Evolutionary conservation across 2,329 filamentous ascomycete genomes (phyloP), one percentile per base, ranked within the genome.

Genomic region (Fusarium sulawesiense): DNA sequence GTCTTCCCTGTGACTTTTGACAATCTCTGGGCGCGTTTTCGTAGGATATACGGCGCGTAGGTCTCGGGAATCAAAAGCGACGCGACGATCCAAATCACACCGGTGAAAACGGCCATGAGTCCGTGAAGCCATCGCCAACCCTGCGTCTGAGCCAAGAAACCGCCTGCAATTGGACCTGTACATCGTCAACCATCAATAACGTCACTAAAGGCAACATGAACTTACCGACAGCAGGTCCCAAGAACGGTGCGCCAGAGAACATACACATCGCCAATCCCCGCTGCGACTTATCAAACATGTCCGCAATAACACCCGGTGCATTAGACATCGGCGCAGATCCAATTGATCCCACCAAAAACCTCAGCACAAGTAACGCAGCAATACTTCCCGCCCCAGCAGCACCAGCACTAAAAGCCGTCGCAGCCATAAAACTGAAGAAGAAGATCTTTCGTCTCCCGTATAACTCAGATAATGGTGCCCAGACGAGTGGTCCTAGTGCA

Each of bases 401-500:
- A 3, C 83, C 89, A n/a, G 85, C 87, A 65, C 87, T 90, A 76
- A 92, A 92, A 0, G 83, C 84, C 0, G 85, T 85, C 49, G 91
- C 82, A 8, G 82, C 82, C 53, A 84, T 79, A 68, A 89, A 89
- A 2, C 86, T 89, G 50, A 81, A 76, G 66, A 87, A 82, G 72
- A 90, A 89, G 16, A 91, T 81, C 25, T 83, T 76, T 72, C 90
- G 84, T 8, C 88, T 81, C 2, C 88, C 90, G 57, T 86, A 89
- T 18, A 92, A 76, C 73, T 92, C 90, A 21, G 86, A 86, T 6
- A 92, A 75, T 0, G 89, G 89, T 3, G 89, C 90, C 86, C 89
- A 92, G 1, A 92, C 70, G 5, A 91, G 77, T 0, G 89, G 89
- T 0, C 88, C 88, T 44, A 90, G 81, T 25, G 83, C 82, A 56